phyloP scores from a whole-genome alignment of 2,329 filamentous ascomycete genomes.

The Pezicula rhizophila region DNA sequence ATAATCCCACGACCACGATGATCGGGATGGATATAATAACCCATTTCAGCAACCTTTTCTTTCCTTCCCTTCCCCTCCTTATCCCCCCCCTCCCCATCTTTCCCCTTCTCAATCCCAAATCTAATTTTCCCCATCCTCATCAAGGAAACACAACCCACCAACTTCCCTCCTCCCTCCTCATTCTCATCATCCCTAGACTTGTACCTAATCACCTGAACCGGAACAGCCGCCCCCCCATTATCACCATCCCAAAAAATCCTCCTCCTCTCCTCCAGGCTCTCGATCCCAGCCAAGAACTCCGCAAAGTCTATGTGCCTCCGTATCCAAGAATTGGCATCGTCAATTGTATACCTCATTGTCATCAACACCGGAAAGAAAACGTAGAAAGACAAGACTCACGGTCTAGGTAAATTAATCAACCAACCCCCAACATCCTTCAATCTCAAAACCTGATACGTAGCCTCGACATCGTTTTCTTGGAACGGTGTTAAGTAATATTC shows the following conservation, averaged over 20 bases:
- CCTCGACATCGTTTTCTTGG: background rate
- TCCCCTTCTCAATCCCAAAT: too few relatives aligned
- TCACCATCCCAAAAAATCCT: background rate
- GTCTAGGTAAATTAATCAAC: conserved; percentile 1
- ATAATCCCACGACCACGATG: conserved; percentile 4
- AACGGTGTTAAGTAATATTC: conserved; percentile 3
- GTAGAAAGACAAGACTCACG: background rate
- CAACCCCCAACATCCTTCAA: conserved; percentile 1
- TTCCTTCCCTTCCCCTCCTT: too few relatives aligned
- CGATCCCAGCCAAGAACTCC: background rate
- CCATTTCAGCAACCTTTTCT: background rate
- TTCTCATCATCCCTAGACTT: too few relatives aligned
- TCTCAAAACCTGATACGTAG: background rate
- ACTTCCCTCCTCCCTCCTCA: too few relatives aligned
- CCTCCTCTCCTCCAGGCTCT: background rate
- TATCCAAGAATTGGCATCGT: background rate
- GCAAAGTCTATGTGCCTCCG: background rate
- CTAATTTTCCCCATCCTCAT: too few relatives aligned
- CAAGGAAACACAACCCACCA: too few relatives aligned
- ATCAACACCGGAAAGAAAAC: too few relatives aligned
- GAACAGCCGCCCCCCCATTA: too few relatives aligned
- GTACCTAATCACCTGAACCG: too few relatives aligned
- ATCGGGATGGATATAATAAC: conserved; percentile 5
- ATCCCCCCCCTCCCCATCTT: too few relatives aligned
- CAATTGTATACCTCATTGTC: background rate